A percentile compares a stretch with the other conserved stretches of the same genome.
Conservation (phyloP, 768 basidiomycete genomes). For the Mycena alexandri region DNA sequence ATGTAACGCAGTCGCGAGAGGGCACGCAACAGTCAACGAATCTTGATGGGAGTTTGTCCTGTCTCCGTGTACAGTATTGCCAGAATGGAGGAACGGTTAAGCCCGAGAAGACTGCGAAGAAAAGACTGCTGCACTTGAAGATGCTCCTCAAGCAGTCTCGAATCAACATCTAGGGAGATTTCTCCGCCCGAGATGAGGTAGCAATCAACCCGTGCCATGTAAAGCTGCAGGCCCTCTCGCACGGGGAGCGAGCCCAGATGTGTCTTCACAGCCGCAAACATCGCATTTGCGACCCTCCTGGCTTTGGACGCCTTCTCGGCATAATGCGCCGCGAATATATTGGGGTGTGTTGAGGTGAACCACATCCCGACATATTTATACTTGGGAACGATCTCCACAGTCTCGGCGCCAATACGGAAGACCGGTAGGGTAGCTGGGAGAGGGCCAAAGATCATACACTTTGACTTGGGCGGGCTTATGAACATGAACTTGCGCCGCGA, state of each 20-base stretch:
- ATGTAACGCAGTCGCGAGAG: constrained; percentile 12
- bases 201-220: no score
- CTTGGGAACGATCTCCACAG: no score
- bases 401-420: no score
- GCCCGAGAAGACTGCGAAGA: constrained; percentile 21
- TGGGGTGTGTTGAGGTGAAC: no score
- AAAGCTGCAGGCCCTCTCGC: no score
- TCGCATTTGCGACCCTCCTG: not conserved
- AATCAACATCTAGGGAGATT: constrained; percentile 8
- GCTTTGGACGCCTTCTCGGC: constrained; percentile 19
- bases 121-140: constrained; percentile 17
- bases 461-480: constrained; percentile 13
- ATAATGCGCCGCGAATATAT: no score
- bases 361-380: no score
- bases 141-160: constrained; percentile 2
- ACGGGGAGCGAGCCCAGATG: constrained; percentile 8
- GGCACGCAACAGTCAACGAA: constrained; percentile 4
- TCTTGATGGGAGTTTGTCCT: constrained; percentile 11
- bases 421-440: no score
- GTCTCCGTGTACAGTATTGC: constrained; percentile 21
- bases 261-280: not conserved
- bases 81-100: constrained; percentile 12
- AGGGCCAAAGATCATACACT: constrained; percentile 7
- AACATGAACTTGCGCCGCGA: constrained; percentile 10
- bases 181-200: constrained; percentile 27